Conservation (phyloP, 2,329 filamentous ascomycete genomes). For the Anthostomella pinea region DNA sequence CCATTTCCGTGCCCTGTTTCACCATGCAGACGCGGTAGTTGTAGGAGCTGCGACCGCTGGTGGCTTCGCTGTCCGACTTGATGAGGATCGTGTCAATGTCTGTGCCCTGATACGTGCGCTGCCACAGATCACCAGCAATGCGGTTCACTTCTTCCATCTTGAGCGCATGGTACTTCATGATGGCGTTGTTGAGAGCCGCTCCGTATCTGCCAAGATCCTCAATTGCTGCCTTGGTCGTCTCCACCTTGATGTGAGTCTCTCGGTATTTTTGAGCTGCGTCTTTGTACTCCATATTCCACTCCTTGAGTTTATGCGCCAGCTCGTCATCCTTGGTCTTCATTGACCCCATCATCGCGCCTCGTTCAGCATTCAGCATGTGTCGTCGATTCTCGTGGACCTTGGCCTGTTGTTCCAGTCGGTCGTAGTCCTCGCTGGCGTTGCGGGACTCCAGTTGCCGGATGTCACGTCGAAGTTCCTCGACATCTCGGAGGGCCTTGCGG, state of each 20-base stretch:
- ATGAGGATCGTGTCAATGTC: constrained; percentile 97
- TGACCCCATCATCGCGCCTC: constrained; percentile 70
- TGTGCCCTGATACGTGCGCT: constrained; percentile 91
- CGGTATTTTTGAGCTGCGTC: constrained; percentile 78
- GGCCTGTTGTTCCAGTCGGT: constrained; percentile 69
- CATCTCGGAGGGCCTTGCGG: constrained; percentile 67
- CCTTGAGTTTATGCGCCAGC: constrained; percentile 65
- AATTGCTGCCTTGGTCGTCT: constrained; percentile 87
- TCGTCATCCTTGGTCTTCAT: constrained; percentile 85
- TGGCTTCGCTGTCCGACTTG: constrained; percentile 80
- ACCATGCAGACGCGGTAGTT: constrained; percentile 99
- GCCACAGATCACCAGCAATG: constrained; percentile 95
- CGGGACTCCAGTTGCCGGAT: constrained; percentile 73
- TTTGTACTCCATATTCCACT: constrained; percentile 86
- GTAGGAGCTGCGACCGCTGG: constrained; percentile 74
- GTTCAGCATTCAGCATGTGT: constrained; percentile 68
- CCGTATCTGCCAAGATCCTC: constrained; percentile 84
- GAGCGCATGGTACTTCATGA: constrained; percentile 92
- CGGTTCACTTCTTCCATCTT: constrained; percentile 99
- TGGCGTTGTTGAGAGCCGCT: constrained; percentile 85
- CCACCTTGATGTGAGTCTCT: constrained; percentile 83
- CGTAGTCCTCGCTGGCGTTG: constrained; percentile 79
- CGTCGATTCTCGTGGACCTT: constrained; percentile 63
- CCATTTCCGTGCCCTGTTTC: constrained; percentile 96
- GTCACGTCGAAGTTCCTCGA: constrained; percentile 65